phyloP scores from a whole-genome alignment of 2,329 filamentous ascomycete species.

The Penicillium vulpinum region DNA sequence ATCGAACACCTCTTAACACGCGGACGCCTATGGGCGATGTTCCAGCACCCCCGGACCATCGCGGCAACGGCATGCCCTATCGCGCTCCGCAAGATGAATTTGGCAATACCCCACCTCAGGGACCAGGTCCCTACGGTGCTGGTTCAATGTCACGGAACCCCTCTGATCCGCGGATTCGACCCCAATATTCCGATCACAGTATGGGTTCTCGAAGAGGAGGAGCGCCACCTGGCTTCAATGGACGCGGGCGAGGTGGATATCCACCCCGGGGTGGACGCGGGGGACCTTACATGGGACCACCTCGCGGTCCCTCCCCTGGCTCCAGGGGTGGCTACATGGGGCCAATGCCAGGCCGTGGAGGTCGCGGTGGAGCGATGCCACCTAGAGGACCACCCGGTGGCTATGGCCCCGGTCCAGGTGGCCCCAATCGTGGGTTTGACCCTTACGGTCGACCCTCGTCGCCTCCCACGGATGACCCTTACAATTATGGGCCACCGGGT shows the following conservation, averaged over 20 bases:
- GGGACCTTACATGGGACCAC: constrained; percentile 38
- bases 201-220: constrained; percentile 46
- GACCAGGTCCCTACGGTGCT: constrained; percentile 29
- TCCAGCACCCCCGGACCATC: constrained; percentile 28
- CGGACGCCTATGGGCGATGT: constrained; percentile 32
- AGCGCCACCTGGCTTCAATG: constrained; percentile 46
- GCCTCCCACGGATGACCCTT: constrained; percentile 28
- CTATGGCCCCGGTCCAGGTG: constrained; percentile 46
- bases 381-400: constrained; percentile 43
- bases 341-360: constrained; percentile 35
- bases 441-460: constrained; percentile 38
- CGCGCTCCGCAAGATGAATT: constrained; percentile 39
- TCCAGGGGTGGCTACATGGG: constrained; percentile 48
- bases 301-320: constrained; percentile 35
- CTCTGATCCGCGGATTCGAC: constrained; percentile 46
- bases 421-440: constrained; percentile 33
- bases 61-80: constrained; percentile 36
- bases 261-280: constrained; percentile 48
- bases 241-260: constrained; percentile 60
- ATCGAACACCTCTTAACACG: constrained; percentile 42
- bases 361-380: constrained; percentile 45
- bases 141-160: constrained; percentile 42
- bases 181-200: constrained; percentile 50
- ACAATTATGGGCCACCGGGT: constrained; percentile 20
- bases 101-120: constrained; percentile 41